A percentile compares a stretch with the other conserved stretches of the same genome.
These are phyloP conservation scores for Suillus subalutaceus DNA, from an alignment of 768 basidiomycete genomes.

Conservation along the genomic window DNA sequence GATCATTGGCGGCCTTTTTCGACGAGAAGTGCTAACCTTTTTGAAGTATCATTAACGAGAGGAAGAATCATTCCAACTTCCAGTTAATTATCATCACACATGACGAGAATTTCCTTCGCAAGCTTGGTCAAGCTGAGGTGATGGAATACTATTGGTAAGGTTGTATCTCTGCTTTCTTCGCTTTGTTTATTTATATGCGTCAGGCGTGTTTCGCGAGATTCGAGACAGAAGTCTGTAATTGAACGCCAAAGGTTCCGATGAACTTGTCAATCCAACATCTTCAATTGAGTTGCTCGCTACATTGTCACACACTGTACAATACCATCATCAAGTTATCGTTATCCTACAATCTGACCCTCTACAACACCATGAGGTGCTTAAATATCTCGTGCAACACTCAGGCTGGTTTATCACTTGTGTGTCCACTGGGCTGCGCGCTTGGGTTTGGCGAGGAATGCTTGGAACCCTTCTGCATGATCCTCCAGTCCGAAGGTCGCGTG, in stretches of 20 bases:
- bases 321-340: neutral
- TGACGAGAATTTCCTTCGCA: slow-evolving; percentile 92
- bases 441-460: slow-evolving; percentile 45
- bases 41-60: slow-evolving; percentile 88
- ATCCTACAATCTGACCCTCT: neutral
- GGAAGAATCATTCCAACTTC: slow-evolving; percentile 88
- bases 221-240: slow-evolving; percentile 78
- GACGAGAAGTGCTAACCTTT: slow-evolving; percentile 10
- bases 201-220: slow-evolving; percentile 81
- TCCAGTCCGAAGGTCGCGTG: slow-evolving; percentile 52
- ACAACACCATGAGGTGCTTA: neutral
- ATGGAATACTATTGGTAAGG: slow-evolving; percentile 93
- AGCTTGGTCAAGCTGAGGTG: slow-evolving; percentile 87
- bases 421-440: slow-evolving; percentile 49
- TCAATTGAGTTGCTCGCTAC: neutral
- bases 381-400: neutral
- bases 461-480: slow-evolving; percentile 51
- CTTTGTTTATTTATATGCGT: neutral
- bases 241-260: slow-evolving; percentile 69
- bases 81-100: slow-evolving; percentile 97
- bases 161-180: slow-evolving; percentile 1
- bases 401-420: slow-evolving; percentile 32
- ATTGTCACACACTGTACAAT: slow-evolving; percentile 4
- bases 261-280: slow-evolving; percentile 15
- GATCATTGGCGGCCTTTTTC: neutral